Conservation (phyloP, 148 eudicot species). For the Limonium bicolor region DNA sequence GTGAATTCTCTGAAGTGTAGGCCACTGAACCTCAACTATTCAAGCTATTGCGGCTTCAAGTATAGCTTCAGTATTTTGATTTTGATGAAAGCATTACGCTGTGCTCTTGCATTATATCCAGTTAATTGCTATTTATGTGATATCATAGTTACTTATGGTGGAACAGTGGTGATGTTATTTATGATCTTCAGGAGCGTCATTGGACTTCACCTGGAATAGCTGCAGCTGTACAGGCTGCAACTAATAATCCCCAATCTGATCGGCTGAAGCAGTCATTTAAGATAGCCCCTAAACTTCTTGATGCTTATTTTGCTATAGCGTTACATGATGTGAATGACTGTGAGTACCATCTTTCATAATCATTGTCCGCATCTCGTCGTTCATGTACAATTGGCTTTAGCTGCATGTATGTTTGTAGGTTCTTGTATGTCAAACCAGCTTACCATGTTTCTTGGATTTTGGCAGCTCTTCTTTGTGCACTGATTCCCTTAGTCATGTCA, state of each 20-base stretch:
- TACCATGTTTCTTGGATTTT: not conserved
- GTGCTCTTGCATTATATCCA: no score
- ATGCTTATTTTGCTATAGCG: slow-evolving; percentile 71
- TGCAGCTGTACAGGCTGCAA: slow-evolving; percentile 62
- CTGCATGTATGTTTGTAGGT: not conserved
- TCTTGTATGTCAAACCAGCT: slow-evolving; percentile 4
- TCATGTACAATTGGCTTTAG: not conserved
- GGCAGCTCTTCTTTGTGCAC: slow-evolving; percentile 84
- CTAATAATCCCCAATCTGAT: slow-evolving; percentile 48
- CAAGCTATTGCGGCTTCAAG: no score
- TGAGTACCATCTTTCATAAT: slow-evolving; percentile 11
- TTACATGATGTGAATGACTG: slow-evolving; percentile 73
- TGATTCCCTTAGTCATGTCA: slow-evolving; percentile 75
- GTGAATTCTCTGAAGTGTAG: no score
- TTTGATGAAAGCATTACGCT: no score
- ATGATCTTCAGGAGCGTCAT: slow-evolving; percentile 74
- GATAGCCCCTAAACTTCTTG: slow-evolving; percentile 75
- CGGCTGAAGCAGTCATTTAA: slow-evolving; percentile 66
- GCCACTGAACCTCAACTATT: no score
- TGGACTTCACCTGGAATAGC: slow-evolving; percentile 85
- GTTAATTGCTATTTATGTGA: no score
- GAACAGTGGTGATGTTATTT: slow-evolving; percentile 2
- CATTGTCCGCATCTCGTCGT: not conserved
- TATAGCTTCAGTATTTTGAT: no score
- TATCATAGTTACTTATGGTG: no score